These are phyloP conservation scores for Eimeria sp. DNA, from an alignment of 169 alveolate genomes.

Conservation along the genomic window DNA sequence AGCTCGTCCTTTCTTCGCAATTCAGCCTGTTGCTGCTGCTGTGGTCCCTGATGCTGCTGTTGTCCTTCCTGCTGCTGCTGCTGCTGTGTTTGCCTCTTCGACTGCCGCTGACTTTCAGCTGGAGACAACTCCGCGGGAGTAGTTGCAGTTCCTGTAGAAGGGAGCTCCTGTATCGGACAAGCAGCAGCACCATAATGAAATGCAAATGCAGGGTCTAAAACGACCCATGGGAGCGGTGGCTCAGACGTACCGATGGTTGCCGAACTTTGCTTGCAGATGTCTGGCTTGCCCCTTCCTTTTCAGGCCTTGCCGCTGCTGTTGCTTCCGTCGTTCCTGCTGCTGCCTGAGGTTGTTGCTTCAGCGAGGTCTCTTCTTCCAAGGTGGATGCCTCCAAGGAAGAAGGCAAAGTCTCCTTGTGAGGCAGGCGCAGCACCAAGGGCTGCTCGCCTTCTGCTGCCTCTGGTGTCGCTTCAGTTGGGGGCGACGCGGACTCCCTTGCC, in stretches of 20 bases:
- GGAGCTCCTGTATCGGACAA: constrained; percentile 8
- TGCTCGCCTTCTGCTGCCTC: background rate
- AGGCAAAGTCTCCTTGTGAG: constrained; percentile 45
- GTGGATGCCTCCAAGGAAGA: constrained; percentile 38
- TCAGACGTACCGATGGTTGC: constrained; percentile 15
- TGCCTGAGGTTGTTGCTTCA: constrained; percentile 21
- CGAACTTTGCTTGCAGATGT: background rate
- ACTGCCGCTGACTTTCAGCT: constrained; percentile 35
- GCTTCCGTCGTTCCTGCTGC: background rate
- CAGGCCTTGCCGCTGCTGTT: constrained; percentile 1
- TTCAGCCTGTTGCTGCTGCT: constrained; percentile 46
- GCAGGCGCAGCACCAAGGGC: constrained; percentile 51
- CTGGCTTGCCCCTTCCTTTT: background rate
- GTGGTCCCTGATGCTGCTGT: constrained; percentile 2
- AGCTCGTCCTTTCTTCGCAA: constrained; percentile 41
- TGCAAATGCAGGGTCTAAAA: background rate
- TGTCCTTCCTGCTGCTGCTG: background rate
- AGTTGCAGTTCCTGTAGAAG: constrained; percentile 43
- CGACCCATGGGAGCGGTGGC: background rate
- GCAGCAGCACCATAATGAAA: background rate
- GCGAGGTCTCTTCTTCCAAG: background rate
- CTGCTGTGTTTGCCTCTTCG: constrained; percentile 6
- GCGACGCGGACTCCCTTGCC: background rate
- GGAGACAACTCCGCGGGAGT: constrained; percentile 53
- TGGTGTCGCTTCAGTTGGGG: background rate